Evolutionary conservation across 179 eudicot genomes (phyloP).

Genomic region (Sideroxylon spinosum): DNA sequence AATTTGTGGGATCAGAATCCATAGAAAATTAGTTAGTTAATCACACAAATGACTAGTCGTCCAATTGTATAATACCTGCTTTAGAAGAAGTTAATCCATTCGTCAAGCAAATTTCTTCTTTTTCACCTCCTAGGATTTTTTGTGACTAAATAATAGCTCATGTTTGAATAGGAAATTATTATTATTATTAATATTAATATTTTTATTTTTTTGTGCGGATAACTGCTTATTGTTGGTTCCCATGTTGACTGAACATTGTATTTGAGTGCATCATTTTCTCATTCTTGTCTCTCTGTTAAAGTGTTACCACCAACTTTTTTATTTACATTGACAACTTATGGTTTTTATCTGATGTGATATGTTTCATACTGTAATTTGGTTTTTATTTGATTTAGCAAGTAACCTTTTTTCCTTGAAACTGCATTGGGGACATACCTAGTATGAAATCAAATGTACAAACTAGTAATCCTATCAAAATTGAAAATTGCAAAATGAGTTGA

Average conservation of each 20-base stretch:
- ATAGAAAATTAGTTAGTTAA: too few relatives aligned
- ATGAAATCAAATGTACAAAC: background rate
- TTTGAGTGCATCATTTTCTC: too few relatives aligned
- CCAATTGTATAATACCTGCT: too few relatives aligned
- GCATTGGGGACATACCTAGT: background rate
- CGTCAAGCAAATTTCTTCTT: background rate
- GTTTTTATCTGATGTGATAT: background rate
- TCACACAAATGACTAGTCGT: too few relatives aligned
- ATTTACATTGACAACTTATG: background rate
- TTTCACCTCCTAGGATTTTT: background rate
- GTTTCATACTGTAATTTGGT: background rate
- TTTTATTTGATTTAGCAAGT: background rate
- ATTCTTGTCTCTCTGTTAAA: too few relatives aligned
- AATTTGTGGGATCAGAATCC: background rate
- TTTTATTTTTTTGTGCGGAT: too few relatives aligned
- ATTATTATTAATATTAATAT: too few relatives aligned
- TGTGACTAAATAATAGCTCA: background rate
- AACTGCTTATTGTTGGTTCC: too few relatives aligned
- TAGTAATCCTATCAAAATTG: background rate
- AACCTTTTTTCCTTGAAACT: background rate
- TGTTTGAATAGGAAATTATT: background rate
- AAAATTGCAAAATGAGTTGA: slow-evolving; percentile 12
- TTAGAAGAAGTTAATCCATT: background rate
- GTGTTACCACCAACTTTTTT: too few relatives aligned
- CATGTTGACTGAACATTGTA: too few relatives aligned